phyloP scores from a whole-genome alignment of 164 flowering plant genomes.

The Liriodendron chinense region DNA sequence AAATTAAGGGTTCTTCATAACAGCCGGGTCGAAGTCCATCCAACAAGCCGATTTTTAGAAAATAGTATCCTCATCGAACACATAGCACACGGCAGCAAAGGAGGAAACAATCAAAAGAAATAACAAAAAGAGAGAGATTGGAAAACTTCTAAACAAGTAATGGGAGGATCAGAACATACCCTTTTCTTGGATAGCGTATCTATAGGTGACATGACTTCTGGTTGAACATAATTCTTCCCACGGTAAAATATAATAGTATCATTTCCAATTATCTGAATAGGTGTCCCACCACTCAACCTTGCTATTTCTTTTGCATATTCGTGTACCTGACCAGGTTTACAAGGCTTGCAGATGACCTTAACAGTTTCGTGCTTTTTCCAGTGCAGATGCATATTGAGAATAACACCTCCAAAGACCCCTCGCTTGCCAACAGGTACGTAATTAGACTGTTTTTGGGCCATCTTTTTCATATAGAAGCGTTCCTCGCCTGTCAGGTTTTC shows the following conservation, averaged over 20 bases:
- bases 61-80: no score
- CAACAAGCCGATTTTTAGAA: no score
- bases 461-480: slow-evolving; percentile 75
- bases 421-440: slow-evolving; percentile 85
- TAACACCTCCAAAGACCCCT: slow-evolving; percentile 92
- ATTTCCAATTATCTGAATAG: slow-evolving; percentile 75
- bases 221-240: slow-evolving; percentile 86
- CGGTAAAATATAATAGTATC: slow-evolving; percentile 81
- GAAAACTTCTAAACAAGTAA: neutral
- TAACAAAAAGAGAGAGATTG: neutral
- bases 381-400: slow-evolving; percentile 94
- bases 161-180: slow-evolving; percentile 37
- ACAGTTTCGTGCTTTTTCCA: slow-evolving; percentile 98
- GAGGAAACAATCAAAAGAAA: no score
- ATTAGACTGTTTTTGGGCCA: slow-evolving; percentile 87
- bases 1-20: no score
- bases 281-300: slow-evolving; percentile 86
- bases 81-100: no score
- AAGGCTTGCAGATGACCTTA: slow-evolving; percentile 82
- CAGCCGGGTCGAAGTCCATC: no score
- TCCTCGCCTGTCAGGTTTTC: slow-evolving; percentile 78
- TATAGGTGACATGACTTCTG: slow-evolving; percentile 74
- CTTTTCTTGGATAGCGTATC: slow-evolving; percentile 86
- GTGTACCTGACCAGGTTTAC: slow-evolving; percentile 80
- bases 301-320: slow-evolving; percentile 80